Evolutionary conservation across 2,329 filamentous ascomycete genomes (phyloP).

Genomic region (Fusarium sp.): DNA sequence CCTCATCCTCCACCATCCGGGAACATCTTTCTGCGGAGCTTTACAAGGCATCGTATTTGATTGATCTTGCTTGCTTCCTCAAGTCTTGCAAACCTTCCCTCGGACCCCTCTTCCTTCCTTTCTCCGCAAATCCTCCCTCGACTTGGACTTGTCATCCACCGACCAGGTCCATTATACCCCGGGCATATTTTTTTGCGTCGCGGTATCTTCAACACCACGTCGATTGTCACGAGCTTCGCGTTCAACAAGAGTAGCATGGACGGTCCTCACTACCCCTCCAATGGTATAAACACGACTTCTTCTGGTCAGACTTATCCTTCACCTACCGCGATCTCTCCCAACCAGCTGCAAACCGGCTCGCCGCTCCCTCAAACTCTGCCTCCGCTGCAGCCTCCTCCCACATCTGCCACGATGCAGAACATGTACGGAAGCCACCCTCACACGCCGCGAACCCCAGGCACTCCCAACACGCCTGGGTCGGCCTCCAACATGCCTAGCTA

Average conservation of each 20-base stretch:
- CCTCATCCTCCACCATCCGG: slow-evolving; percentile 55
- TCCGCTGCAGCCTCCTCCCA: slow-evolving; percentile 62
- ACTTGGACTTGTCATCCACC: slow-evolving; percentile 43
- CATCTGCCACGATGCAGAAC: slow-evolving; percentile 56
- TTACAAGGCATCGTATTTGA: slow-evolving; percentile 43
- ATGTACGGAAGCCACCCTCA: slow-evolving; percentile 69
- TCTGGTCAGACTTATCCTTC: slow-evolving; percentile 63
- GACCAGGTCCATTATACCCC: slow-evolving; percentile 40
- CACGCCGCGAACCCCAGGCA: slow-evolving; percentile 71
- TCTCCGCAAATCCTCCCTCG: slow-evolving; percentile 41
- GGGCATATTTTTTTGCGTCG: slow-evolving; percentile 39
- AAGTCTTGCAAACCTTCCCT: slow-evolving; percentile 34
- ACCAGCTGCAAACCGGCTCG: slow-evolving; percentile 61
- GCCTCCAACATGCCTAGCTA: slow-evolving; percentile 65
- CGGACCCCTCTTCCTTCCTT: slow-evolving; percentile 24
- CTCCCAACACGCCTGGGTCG: slow-evolving; percentile 70
- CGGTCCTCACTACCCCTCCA: slow-evolving; percentile 64
- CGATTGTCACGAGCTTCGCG: slow-evolving; percentile 46
- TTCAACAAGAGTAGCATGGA: slow-evolving; percentile 62
- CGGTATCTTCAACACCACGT: slow-evolving; percentile 42
- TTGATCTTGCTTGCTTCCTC: slow-evolving; percentile 42
- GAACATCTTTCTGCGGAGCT: slow-evolving; percentile 49
- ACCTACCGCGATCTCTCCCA: slow-evolving; percentile 62
- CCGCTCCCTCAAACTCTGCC: slow-evolving; percentile 66
- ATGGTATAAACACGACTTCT: slow-evolving; percentile 66